These are phyloP conservation scores for Suillus alpinus DNA, from an alignment of 768 basidiomycete species.

Conservation along the genomic window DNA sequence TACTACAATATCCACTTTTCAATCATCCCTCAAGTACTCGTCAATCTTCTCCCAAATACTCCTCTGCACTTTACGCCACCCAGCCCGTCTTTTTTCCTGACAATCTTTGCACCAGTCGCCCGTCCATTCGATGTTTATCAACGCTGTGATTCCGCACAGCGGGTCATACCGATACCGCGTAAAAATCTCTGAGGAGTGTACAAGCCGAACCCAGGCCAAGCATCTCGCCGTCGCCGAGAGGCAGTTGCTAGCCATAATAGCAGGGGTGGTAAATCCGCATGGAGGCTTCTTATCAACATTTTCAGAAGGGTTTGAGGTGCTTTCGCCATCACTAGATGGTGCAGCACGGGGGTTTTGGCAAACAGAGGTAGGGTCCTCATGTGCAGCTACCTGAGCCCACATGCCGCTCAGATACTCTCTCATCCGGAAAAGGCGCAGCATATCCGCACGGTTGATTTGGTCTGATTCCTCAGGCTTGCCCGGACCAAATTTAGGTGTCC, in stretches of 20 bases:
- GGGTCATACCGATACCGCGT: constrained; percentile 31
- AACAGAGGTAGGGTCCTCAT: neutral
- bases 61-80: neutral
- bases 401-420: neutral
- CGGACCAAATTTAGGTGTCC: neutral
- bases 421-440: neutral
- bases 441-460: neutral
- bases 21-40: neutral
- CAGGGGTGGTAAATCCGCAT: constrained; percentile 13
- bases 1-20: neutral
- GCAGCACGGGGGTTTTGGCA: neutral
- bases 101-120: constrained; percentile 34
- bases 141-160: constrained; percentile 32
- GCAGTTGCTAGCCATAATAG: constrained; percentile 4
- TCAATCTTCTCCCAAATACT: neutral
- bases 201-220: constrained; percentile 9
- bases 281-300: neutral
- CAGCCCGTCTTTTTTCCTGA: constrained; percentile 18
- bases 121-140: constrained; percentile 25
- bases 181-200: constrained; percentile 21
- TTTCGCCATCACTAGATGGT: neutral
- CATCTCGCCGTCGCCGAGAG: neutral
- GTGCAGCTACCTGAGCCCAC: neutral
- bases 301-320: neutral
- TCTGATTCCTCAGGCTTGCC: neutral